Evolutionary conservation across 495 filamentous ascomycete species (phyloP), one percentile per base, ranked within the genome.

Genomic region (Glutinoglossum americanum): DNA sequence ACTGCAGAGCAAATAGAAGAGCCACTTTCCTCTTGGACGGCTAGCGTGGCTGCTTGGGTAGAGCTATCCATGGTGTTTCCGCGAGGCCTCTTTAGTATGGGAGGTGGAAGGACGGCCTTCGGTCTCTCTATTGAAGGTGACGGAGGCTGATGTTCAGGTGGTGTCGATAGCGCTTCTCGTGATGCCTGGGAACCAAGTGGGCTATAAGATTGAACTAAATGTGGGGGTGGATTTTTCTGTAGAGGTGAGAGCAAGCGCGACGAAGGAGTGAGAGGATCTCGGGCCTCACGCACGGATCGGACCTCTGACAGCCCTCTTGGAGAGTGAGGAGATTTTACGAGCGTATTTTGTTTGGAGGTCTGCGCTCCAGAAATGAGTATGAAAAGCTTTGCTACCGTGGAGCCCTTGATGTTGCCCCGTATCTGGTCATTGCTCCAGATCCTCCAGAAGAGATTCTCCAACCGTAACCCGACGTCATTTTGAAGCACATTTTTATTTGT

Each of bases 391-490:
- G 70, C 69, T 32, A 78, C 57, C 39, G 62, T 68, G 13, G 66
- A 63, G 19, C 71, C 65, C 28, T 61, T 63, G 10, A 74, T 55
- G 0, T 61, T 63, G 10, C 56, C 44, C 11, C 56, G 62, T 9
- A 76, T 60, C 9, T 48, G 57, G 8, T 66, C 55, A 11, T 63
- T 73, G 54, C 71, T 62, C 72, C 71, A 75, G 37, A 78, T 72
- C 44, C 75, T 66, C 76, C 75, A 77, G 60, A 78, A 77, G 51
- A 77, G 67, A 59, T 76, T 74, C 57, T 76, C 73, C 17, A 79
- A 63, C 60, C 76, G 64, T 56, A 61, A 58, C 17, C 74, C 74
- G 4, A 66, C 64, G 26, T 72, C 67, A 47, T 68, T 66, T 60
- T 67, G 60, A 54, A 75, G 62, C 39, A 68, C 64, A 37, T 66